Base-by-base conservation (phyloP, 2,329 filamentous ascomycete species). In the Aspergillus candidus region DNA sequence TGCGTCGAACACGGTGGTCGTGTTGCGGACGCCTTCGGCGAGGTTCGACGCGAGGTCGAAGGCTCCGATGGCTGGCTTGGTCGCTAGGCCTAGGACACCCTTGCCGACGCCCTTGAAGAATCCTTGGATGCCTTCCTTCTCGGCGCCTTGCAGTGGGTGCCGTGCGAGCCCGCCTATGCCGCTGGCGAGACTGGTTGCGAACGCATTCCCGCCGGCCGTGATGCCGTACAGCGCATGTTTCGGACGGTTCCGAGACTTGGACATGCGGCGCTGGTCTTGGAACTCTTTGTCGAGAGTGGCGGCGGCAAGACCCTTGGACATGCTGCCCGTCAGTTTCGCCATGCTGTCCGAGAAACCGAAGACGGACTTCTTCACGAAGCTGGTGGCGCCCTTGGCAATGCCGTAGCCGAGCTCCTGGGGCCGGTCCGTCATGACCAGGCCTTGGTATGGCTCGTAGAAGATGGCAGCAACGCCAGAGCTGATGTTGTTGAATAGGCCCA, bases 51-150 rank as follows among this genome's bases (percentile, higher is more conserved):
- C 93, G 60, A 98, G 83, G 68, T 98, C 93, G 53, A 98, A 89
- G 15, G 95, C 88, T 44, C 94, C 93, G 46, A 98, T 94, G 6
- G 91, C 89, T 2, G 94, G 91, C 67, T 98, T 98, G 8, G 93
- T 98, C 2, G 90, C 89, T n/a, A 97, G 74, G 11, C 93, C 93
- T 2, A 97, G 76, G 14, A 97, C 77, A 14, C 93, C 93, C 71
- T 97, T 98, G 44, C 93, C 93, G 32, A 98, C 86, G 43, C 93
- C 93, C 72, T 98, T 98, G 70, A 98, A 87, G 71, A 98, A 98
- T 0, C 93, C 93, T 4, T 89, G 75, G 0, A 90, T 84, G 12
- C 93, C 93, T 69, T 97, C 94, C 62, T 93, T 90, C 68, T 98
- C 93, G 0, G 93, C 93, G 7, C 93, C 93, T 68, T 98, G 88